Conservation (phyloP, 768 basidiomycete genomes). For the Leccinum sublutescens region DNA sequence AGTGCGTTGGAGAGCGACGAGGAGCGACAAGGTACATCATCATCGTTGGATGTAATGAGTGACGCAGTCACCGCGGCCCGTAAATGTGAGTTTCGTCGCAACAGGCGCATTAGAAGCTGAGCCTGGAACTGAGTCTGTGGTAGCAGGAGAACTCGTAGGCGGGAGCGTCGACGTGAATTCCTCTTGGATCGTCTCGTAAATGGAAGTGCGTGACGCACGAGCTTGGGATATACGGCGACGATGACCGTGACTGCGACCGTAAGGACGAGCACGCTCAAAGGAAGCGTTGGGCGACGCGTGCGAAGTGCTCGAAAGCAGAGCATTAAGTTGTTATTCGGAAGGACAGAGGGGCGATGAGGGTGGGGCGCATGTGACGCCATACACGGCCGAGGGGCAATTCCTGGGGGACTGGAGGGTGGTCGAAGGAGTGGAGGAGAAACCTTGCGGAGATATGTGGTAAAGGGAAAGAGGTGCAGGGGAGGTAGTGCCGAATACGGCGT, state of each 20-base stretch:
- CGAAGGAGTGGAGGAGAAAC: conserved; percentile 45
- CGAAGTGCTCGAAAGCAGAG: conserved; percentile 53
- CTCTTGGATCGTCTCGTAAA: conserved; percentile 81
- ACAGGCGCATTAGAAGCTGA: conserved; percentile 35
- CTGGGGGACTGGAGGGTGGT: conserved; percentile 45
- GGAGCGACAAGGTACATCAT: conserved; percentile 8
- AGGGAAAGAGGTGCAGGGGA: conserved; percentile 54
- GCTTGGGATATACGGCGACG: conserved; percentile 67
- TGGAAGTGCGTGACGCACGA: conserved; percentile 60
- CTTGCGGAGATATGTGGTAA: conserved; percentile 48
- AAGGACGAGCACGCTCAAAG: conserved; percentile 36
- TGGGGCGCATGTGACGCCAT: conserved; percentile 64
- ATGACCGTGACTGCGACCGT: conserved; percentile 63
- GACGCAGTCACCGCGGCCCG: conserved; percentile 22
- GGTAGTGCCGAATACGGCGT: conserved; percentile 68
- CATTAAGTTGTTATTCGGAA: conserved; percentile 63
- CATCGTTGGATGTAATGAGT: conserved; percentile 20
- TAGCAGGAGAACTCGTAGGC: neutral
- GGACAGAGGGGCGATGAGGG: conserved; percentile 64
- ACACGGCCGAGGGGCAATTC: conserved; percentile 55
- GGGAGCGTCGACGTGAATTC: conserved; percentile 43
- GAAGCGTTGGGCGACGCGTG: conserved; percentile 46
- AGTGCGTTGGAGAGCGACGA: conserved; percentile 34
- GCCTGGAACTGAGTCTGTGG: neutral
- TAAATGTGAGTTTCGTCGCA: conserved; percentile 31